Evolutionary conservation across 2,329 filamentous ascomycete genomes (phyloP).

Genomic region (Clarireedia paspali): DNA sequence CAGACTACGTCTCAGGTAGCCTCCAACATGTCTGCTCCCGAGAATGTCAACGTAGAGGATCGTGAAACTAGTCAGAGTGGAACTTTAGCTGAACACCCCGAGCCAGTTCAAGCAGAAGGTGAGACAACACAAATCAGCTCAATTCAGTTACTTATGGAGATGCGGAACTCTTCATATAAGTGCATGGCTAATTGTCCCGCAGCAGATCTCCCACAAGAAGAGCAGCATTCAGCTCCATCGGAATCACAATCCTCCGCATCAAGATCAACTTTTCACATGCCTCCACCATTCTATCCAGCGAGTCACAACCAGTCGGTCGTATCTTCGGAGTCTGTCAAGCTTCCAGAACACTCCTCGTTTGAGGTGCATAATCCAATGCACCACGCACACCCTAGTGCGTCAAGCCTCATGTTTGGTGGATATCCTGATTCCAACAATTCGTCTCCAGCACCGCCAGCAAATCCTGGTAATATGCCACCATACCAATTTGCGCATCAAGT

Average conservation of each 20-base stretch:
- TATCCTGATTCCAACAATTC: slow-evolving; percentile 49
- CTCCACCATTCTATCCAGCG: slow-evolving; percentile 36
- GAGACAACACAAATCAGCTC: slow-evolving; percentile 17
- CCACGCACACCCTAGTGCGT: slow-evolving; percentile 45
- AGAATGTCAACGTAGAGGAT: background rate
- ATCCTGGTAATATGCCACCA: slow-evolving; percentile 36
- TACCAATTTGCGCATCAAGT: slow-evolving; percentile 22
- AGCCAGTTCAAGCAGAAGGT: slow-evolving; percentile 6
- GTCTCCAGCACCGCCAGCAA: slow-evolving; percentile 46
- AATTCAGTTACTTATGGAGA: background rate
- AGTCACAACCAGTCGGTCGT: slow-evolving; percentile 24
- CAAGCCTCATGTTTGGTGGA: slow-evolving; percentile 49
- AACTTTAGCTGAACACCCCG: slow-evolving; percentile 2
- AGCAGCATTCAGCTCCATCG: slow-evolving; percentile 18
- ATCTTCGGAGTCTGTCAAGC: slow-evolving; percentile 11
- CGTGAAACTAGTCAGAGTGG: background rate
- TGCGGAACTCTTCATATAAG: background rate
- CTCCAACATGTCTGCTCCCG: background rate
- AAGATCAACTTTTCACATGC: slow-evolving; percentile 35
- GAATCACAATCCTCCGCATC: slow-evolving; percentile 22
- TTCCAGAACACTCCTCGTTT: slow-evolving; percentile 16
- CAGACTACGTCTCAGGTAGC: background rate
- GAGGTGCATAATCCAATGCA: slow-evolving; percentile 34
- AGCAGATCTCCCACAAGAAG: slow-evolving; percentile 10
- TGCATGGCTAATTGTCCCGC: background rate